Conservation (phyloP, 2,329 filamentous ascomycete species). For the Talaromyces atroroseus region DNA sequence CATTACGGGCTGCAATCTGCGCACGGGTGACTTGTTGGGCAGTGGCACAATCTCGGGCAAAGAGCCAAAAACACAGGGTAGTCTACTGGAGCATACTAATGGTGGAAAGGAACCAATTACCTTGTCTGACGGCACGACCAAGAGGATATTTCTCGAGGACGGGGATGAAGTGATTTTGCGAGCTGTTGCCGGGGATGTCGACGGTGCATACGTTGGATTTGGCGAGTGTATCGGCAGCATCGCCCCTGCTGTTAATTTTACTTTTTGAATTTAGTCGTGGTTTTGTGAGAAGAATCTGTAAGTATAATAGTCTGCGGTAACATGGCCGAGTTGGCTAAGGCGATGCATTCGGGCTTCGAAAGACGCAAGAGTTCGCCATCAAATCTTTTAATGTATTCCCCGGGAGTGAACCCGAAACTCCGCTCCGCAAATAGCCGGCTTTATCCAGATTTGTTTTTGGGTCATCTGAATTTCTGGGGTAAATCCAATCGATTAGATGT, state of each 20-base stretch:
- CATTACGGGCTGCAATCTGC: constrained; percentile 68
- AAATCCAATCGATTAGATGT: background rate
- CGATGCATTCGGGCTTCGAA: too few species aligned
- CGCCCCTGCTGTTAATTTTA: constrained; percentile 36
- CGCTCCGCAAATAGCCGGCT: background rate
- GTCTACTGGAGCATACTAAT: constrained; percentile 65
- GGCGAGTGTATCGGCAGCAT: constrained; percentile 66
- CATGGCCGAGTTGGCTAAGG: too few species aligned
- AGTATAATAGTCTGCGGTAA: too few species aligned
- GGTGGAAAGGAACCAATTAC: constrained; percentile 61
- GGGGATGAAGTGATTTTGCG: constrained; percentile 64
- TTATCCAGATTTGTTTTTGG: too few species aligned
- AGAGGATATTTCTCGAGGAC: constrained; percentile 67
- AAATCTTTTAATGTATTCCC: too few species aligned
- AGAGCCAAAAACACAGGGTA: constrained; percentile 55
- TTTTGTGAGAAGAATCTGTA: too few species aligned
- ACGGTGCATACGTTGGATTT: constrained; percentile 67
- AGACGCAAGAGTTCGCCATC: too few species aligned
- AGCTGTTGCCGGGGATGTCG: constrained; percentile 58
- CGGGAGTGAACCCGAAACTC: too few species aligned
- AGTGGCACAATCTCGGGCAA: constrained; percentile 72
- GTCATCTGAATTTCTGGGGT: too few species aligned
- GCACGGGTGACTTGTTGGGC: constrained; percentile 68
- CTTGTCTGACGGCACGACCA: constrained; percentile 55
- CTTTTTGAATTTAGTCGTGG: background rate